A percentile compares a stretch with the other conserved stretches of the same genome.
Conservation (phyloP, 176 grass and related monocot genomes). For the Oryza rufipogon region DNA sequence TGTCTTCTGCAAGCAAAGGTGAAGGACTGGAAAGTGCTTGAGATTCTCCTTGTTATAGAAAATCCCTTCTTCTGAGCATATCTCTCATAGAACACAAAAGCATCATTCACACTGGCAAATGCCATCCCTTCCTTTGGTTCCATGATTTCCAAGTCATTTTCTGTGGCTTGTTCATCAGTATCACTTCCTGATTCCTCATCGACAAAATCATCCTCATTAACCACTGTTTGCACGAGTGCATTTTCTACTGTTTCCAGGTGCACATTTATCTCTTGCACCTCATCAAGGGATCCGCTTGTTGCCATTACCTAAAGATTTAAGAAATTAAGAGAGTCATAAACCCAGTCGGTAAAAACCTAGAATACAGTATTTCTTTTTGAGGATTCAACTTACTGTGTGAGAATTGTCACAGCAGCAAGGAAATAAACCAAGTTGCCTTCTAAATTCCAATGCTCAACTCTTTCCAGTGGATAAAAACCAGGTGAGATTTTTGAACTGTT, state of each 20-base stretch:
- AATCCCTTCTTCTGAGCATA: constrained; percentile 19
- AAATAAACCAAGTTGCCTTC: not conserved
- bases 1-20: constrained; percentile 28
- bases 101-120: constrained; percentile 16
- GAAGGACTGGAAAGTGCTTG: not conserved
- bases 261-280: constrained; percentile 9
- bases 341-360: not conserved
- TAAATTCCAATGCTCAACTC: not conserved
- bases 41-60: constrained; percentile 14
- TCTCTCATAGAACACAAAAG: not conserved
- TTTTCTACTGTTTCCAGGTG: not conserved
- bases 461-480: not conserved
- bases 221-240: not conserved
- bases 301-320: not conserved
- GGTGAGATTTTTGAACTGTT: not conserved
- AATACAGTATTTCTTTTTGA: not conserved
- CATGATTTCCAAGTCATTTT: not conserved
- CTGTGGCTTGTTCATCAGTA: constrained; percentile 17
- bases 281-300: not conserved
- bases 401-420: not conserved
- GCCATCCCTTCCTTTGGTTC: not conserved
- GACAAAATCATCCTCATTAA: constrained; percentile 3
- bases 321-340: not conserved
- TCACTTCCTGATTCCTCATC: not conserved
- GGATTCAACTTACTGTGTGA: not conserved